These are phyloP conservation scores for Paxillus rubicundulus DNA, from an alignment of 768 basidiomycete genomes.

Conservation along the genomic window DNA sequence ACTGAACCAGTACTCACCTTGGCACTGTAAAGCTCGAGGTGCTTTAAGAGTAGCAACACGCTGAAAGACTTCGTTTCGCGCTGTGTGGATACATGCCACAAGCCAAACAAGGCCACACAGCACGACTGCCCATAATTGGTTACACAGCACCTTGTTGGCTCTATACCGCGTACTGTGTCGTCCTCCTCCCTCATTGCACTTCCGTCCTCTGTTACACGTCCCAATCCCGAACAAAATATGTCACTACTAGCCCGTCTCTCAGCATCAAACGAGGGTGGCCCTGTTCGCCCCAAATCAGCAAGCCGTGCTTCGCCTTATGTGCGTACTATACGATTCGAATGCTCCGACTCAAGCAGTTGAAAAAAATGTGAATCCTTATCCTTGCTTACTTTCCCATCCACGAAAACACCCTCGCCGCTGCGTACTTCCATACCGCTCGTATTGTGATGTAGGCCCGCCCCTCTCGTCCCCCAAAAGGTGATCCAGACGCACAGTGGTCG, in stretches of 20 bases:
- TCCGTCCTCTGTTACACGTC: neutral
- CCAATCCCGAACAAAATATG: conserved; percentile 13
- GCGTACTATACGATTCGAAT: conserved; percentile 34
- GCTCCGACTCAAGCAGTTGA: conserved; percentile 18
- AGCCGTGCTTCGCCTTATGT: conserved; percentile 34
- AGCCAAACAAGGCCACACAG: conserved; percentile 26
- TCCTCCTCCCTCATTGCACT: neutral
- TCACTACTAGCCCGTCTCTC: conserved; percentile 31
- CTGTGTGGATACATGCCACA: conserved; percentile 19
- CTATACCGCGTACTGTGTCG: neutral
- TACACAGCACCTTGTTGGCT: neutral
- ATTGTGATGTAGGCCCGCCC: conserved; percentile 32
- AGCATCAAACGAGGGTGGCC: conserved; percentile 28
- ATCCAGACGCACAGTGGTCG: conserved; percentile 64
- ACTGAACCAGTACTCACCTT: neutral
- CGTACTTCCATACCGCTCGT: neutral
- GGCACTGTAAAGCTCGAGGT: no score
- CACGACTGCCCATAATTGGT: neutral
- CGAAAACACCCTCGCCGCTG: neutral
- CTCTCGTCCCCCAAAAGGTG: conserved; percentile 59
- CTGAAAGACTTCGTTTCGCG: neutral
- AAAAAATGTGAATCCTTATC: conserved; percentile 12
- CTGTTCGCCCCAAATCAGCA: conserved; percentile 30
- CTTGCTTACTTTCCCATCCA: neutral
- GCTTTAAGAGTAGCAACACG: neutral